These are phyloP conservation scores for Mycena sanguinolenta DNA, from an alignment of 768 basidiomycete species.

Conservation along the genomic window DNA sequence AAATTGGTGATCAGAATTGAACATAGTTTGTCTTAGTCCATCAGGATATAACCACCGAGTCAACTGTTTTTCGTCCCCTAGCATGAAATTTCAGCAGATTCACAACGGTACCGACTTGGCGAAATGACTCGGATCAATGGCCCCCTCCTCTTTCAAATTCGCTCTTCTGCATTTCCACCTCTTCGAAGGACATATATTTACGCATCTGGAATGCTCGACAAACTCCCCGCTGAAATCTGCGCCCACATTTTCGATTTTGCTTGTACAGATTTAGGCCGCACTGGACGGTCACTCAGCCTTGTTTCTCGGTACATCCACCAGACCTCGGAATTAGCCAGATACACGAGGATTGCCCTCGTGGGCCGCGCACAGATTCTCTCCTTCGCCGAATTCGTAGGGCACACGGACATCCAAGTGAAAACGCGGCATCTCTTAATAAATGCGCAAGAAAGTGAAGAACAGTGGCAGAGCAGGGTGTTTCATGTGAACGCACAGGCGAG, in stretches of 20 bases:
- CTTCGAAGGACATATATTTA: no score
- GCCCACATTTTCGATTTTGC: constrained; percentile 49
- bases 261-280: constrained; percentile 53
- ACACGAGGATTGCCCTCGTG: constrained; percentile 47
- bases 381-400: constrained; percentile 42
- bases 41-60: no score
- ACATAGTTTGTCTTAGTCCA: no score
- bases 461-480: constrained; percentile 13
- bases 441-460: constrained; percentile 30
- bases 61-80: no score
- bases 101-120: no score
- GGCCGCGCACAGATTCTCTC: constrained; percentile 43
- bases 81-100: no score
- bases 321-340: constrained; percentile 41
- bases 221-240: constrained; percentile 46
- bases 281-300: constrained; percentile 52
- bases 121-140: no score
- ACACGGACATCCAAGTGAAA: constrained; percentile 38
- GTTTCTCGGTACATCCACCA: constrained; percentile 49
- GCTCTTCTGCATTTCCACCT: no score
- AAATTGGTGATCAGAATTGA: no score
- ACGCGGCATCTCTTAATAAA: constrained; percentile 45
- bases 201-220: constrained; percentile 32
- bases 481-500: not conserved
- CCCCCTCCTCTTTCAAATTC: no score